These are phyloP conservation scores for Zychaea mexicana DNA, from an alignment of 371 early-diverging fungal species.

Conservation along the genomic window DNA sequence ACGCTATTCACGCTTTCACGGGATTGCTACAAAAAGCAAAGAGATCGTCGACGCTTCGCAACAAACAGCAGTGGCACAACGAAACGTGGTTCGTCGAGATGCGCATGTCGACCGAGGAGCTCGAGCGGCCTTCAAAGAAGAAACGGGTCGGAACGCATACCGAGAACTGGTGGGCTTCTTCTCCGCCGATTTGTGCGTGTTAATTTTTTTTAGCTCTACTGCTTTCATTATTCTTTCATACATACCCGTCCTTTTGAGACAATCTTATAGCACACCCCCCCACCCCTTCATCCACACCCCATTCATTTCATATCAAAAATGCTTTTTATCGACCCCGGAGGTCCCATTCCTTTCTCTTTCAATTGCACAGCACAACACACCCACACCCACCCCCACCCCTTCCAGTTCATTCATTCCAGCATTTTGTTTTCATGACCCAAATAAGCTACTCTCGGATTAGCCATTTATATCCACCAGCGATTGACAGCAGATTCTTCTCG, in stretches of 20 bases:
- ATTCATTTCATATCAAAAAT: background rate
- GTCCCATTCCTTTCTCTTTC: background rate
- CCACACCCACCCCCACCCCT: background rate
- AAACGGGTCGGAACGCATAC: background rate
- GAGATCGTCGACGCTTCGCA: constrained; percentile 5
- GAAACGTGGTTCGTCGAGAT: constrained; percentile 18
- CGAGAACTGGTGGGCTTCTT: constrained; percentile 25
- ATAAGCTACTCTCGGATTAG: background rate
- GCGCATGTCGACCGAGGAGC: constrained; percentile 1
- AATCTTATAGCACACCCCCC: too few species aligned
- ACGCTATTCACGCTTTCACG: constrained; percentile 14
- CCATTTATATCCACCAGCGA: background rate
- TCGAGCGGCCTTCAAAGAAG: constrained; percentile 1
- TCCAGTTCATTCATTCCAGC: background rate
- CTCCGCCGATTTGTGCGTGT: constrained; percentile 9
- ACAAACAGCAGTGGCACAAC: constrained; percentile 7
- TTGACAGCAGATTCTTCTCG: background rate
- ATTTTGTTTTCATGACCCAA: background rate
- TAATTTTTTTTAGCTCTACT: background rate
- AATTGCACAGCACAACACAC: too few species aligned
- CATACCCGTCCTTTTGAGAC: background rate
- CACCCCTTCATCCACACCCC: background rate
- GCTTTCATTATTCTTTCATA: background rate
- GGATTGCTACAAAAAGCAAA: constrained; percentile 15
- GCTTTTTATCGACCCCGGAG: background rate